Base-by-base conservation (phyloP, 2,329 filamentous ascomycete genomes). In the Clonostachys rosea region DNA sequence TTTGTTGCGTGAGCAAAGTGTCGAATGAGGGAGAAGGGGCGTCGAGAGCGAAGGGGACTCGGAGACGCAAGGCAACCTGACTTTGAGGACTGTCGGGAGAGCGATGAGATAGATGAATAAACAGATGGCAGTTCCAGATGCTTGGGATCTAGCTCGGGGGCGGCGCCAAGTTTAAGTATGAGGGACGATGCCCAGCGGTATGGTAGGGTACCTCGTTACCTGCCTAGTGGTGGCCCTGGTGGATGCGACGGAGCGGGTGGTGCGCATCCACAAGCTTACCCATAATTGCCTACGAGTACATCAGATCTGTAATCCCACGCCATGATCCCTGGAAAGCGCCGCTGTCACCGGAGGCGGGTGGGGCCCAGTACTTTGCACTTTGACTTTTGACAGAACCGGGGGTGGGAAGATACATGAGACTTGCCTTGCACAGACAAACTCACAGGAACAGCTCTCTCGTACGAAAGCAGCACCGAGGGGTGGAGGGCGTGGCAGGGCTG, bases 251-350 rank as follows among this genome's bases (percentile, higher is more conserved):
- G 10, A 40, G 40, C 18, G 10, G 40, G 20, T 8, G 16, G 17
- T 20, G 33, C 40, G 13, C 40, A 18, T 33, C 20, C 34, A 20
- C 34, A 35, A 18, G n/a, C 24, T 30, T 30, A 30, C 24, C 24
- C 24, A 30, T 30, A 30, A 30, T 30, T 30, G 36, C 34, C 35
- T 35, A 42, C 33, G 42, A 13, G 37, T 17, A 48, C 44, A 48
- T 46, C 40, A 43, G 40, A 49, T 49, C 47, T 46, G 44, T 20
- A 40, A 49, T 46, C 40, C 41, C 47, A 46, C 40, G 40, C 40
- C 47, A 43, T 49, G 44, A 49, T 46, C 47, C 47, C 39, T 44
- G 43, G 35, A 37, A 35, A 37, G 39, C 44, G 46, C 46, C 35
- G 40, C 40, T 42, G 40, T 24, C 18, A 24, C 40, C 30, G 30